A percentile compares a stretch with the other conserved stretches of the same genome.
Conservation (phyloP, 2,329 filamentous ascomycete species). For the Trichoderma atroviride region DNA sequence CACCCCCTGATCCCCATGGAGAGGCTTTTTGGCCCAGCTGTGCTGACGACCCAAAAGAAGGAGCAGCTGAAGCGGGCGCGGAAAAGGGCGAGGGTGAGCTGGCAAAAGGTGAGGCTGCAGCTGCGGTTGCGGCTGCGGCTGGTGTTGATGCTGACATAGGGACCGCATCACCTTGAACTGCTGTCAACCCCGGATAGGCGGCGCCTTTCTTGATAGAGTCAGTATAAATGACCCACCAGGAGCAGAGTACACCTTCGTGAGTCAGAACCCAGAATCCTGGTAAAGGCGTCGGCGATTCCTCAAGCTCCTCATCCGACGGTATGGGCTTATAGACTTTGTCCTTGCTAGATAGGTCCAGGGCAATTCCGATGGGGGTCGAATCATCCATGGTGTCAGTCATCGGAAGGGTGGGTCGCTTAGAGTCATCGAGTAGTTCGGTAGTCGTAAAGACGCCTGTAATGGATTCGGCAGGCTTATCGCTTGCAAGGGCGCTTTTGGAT, state of each 20-base stretch:
- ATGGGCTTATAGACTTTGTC: slow-evolving; percentile 80
- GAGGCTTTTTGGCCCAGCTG: slow-evolving; percentile 55
- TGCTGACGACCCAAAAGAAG: slow-evolving; percentile 53
- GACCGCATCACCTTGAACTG: slow-evolving; percentile 44
- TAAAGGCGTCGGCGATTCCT: slow-evolving; percentile 76
- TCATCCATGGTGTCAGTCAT: slow-evolving; percentile 61
- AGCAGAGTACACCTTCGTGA: slow-evolving; percentile 79
- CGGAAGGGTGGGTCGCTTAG: slow-evolving; percentile 73
- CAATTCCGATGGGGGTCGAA: slow-evolving; percentile 80
- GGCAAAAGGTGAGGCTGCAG: slow-evolving; percentile 40
- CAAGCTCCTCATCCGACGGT: slow-evolving; percentile 72
- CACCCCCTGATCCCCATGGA: slow-evolving; percentile 50
- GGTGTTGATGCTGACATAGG: slow-evolving; percentile 38
- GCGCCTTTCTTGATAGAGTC: slow-evolving; percentile 77
- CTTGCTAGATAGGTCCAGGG: slow-evolving; percentile 80
- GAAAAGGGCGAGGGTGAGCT: slow-evolving; percentile 46
- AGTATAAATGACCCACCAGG: slow-evolving; percentile 92
- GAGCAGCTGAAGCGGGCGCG: slow-evolving; percentile 39
- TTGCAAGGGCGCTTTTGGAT: slow-evolving; percentile 68
- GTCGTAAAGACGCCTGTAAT: slow-evolving; percentile 72
- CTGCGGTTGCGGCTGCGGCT: slow-evolving; percentile 36
- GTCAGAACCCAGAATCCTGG: slow-evolving; percentile 85
- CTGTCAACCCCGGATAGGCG: slow-evolving; percentile 71
- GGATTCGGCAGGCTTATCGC: slow-evolving; percentile 59
- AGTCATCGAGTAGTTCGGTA: slow-evolving; percentile 73